Percentiles rank a stretch among this genome's conserved stretches.
Evolutionary conservation across 495 filamentous ascomycete species (phyloP).

Genomic region (Xylaria castorea): DNA sequence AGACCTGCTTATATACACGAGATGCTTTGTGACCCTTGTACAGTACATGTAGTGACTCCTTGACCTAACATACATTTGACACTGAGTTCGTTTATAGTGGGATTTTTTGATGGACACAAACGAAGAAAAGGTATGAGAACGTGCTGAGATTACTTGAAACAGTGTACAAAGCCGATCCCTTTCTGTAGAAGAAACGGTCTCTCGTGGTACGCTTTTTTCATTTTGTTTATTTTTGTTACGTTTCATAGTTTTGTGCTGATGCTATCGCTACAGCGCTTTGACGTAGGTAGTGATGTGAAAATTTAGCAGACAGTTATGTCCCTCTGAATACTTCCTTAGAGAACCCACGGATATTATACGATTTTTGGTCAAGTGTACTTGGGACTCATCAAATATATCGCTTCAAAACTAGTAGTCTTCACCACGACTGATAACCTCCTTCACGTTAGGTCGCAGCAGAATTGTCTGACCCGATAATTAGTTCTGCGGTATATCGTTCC

Average conservation of each 20-base stretch:
- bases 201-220: not conserved
- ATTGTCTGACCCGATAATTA: slow-evolving; percentile 69
- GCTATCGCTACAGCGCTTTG: too few species aligned
- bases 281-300: not conserved
- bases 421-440: slow-evolving; percentile 92
- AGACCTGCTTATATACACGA: too few species aligned
- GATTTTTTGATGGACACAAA: not conserved
- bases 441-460: slow-evolving; percentile 82
- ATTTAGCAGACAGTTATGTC: not conserved
- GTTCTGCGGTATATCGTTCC: slow-evolving; percentile 16
- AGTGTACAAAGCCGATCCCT: not conserved
- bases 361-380: not conserved
- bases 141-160: not conserved
- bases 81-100: not conserved
- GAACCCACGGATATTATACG: not conserved
- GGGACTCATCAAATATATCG: not conserved
- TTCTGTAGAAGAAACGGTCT: not conserved
- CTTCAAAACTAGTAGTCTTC: slow-evolving; percentile 73
- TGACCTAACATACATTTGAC: too few species aligned
- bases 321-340: not conserved
- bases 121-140: not conserved
- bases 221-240: not conserved
- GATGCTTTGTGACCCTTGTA: too few species aligned
- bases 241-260: not conserved
- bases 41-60: too few species aligned